Percentiles rank a stretch among this genome's conserved stretches.
phyloP scores from a whole-genome alignment of 2,329 filamentous ascomycete genomes.

The Alternaria longipes region DNA sequence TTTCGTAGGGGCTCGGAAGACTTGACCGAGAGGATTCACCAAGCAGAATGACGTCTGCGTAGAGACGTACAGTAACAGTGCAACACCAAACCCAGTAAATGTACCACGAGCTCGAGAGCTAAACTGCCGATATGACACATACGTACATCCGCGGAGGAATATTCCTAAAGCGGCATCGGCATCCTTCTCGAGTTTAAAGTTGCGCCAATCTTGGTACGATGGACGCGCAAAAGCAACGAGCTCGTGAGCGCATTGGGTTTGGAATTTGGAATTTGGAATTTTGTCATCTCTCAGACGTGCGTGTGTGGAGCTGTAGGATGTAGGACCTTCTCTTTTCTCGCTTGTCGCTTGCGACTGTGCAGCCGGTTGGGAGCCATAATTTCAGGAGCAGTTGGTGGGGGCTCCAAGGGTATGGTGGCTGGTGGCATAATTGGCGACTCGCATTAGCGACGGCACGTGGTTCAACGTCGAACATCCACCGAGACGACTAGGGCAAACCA shows the following conservation, averaged over 20 bases:
- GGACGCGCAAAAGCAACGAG: neutral
- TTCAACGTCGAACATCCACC: neutral
- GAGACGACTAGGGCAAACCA: neutral
- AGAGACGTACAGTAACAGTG: neutral
- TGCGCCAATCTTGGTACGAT: neutral
- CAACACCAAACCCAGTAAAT: neutral
- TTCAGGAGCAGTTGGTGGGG: neutral
- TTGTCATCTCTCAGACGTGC: neutral
- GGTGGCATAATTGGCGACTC: neutral
- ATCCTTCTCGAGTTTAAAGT: neutral
- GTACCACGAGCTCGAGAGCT: neutral
- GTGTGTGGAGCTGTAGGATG: neutral
- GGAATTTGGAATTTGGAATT: neutral
- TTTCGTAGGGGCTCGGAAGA: neutral
- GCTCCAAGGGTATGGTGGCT: neutral
- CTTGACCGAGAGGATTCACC: neutral
- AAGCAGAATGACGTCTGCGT: neutral
- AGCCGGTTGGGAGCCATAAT: neutral
- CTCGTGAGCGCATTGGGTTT: neutral
- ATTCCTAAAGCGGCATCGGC: neutral
- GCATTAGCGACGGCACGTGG: slow-evolving; percentile 1
- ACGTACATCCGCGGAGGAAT: neutral
- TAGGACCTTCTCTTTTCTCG: neutral
- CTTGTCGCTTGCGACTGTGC: neutral
- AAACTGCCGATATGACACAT: neutral